Conservation (phyloP, 2,329 filamentous ascomycete species). For the Colletotrichum sp. region DNA sequence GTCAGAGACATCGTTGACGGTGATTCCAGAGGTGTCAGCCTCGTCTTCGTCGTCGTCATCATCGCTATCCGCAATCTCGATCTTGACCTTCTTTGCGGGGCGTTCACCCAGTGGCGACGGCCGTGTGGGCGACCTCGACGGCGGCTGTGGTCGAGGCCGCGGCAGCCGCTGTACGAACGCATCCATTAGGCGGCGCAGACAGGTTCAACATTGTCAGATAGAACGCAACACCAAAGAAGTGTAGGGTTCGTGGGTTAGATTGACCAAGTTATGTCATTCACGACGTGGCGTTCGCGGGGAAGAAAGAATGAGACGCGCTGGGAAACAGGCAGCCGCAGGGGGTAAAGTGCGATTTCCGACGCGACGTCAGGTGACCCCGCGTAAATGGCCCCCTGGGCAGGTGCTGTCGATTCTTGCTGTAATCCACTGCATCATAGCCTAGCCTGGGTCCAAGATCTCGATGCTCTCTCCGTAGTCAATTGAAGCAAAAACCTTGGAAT, state of each 20-base stretch:
- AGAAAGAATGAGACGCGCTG: not conserved
- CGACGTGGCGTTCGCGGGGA: slow-evolving; percentile 8
- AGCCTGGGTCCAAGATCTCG: not conserved
- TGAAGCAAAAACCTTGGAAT: not conserved
- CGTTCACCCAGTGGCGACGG: slow-evolving; percentile 26
- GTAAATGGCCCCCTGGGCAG: not conserved
- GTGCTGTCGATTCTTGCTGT: not conserved
- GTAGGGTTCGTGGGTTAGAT: not conserved
- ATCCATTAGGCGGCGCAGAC: slow-evolving; percentile 35
- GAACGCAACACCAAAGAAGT: not conserved
- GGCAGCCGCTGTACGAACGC: slow-evolving; percentile 39
- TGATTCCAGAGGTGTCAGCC: slow-evolving; percentile 33
- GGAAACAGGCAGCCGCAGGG: slow-evolving; percentile 1
- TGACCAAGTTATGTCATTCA: not conserved
- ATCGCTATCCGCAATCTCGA: slow-evolving; percentile 25
- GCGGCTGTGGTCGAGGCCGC: not conserved
- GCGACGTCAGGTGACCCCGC: slow-evolving; percentile 45
- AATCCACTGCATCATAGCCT: not conserved
- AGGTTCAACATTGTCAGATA: not conserved
- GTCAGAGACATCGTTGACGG: slow-evolving; percentile 23
- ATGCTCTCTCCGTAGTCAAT: not conserved
- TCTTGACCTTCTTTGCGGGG: slow-evolving; percentile 39
- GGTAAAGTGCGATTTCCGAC: slow-evolving; percentile 23
- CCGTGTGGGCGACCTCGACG: slow-evolving; percentile 5
- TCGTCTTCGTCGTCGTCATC: slow-evolving; percentile 23